Conservation (phyloP, 352 stramenopile species). For the Pythium grandisporangium region DNA sequence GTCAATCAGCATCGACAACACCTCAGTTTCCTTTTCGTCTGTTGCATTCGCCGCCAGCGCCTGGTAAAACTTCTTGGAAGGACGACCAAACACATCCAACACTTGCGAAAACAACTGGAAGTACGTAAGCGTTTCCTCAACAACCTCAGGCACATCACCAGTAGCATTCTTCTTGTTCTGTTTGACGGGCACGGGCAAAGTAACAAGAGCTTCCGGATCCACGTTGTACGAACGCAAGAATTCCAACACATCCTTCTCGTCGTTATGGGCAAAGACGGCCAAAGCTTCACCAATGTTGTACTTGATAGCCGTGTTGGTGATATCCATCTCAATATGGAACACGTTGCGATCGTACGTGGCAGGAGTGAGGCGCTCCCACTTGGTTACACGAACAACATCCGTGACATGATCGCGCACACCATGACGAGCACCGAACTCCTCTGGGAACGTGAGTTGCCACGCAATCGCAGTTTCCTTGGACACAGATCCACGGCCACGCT, state of each 20-base stretch:
- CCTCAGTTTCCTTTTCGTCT: conserved; percentile 63
- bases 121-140: conserved; percentile 62
- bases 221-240: conserved; percentile 65
- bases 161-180: conserved; percentile 31
- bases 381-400: conserved; percentile 60
- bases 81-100: conserved; percentile 76
- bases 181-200: conserved; percentile 50
- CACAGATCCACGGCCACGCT: conserved; percentile 28
- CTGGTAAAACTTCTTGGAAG: conserved; percentile 82
- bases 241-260: conserved; percentile 56
- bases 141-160: conserved; percentile 12
- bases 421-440: conserved; percentile 35
- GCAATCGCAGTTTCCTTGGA: conserved; percentile 50
- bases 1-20: conserved; percentile 34
- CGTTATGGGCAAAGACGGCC: conserved; percentile 79
- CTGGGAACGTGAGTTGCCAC: conserved; percentile 63
- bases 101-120: conserved; percentile 79
- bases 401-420: conserved; percentile 62
- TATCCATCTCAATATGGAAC: conserved; percentile 85
- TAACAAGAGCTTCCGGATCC: conserved; percentile 56
- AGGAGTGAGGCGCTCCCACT: conserved; percentile 74
- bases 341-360: conserved; percentile 79
- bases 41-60: conserved; percentile 49
- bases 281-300: conserved; percentile 83
- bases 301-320: conserved; percentile 64